phyloP scores from a whole-genome alignment of 768 basidiomycete genomes.

The Filobasidium floriforme region DNA sequence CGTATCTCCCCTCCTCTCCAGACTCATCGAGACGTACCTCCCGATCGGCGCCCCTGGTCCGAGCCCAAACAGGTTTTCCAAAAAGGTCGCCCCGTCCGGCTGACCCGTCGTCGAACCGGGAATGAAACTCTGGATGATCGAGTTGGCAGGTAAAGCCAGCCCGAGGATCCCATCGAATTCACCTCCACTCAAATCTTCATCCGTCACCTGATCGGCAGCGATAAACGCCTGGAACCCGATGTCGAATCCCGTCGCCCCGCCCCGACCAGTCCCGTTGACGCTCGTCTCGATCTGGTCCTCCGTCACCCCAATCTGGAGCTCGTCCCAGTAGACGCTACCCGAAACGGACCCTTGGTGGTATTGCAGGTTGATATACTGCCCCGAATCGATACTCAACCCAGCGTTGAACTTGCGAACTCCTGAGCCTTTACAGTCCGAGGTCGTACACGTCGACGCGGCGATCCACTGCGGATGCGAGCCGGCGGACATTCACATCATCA shows the following conservation, averaged over 20 bases:
- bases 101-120: conserved; percentile 37
- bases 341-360: conserved; percentile 34
- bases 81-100: conserved; percentile 43
- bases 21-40: conserved; percentile 36
- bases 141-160: conserved; percentile 39
- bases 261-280: conserved; percentile 20
- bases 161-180: conserved; percentile 40
- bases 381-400: conserved; percentile 24
- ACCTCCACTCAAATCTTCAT: conserved; percentile 37
- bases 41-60: conserved; percentile 35
- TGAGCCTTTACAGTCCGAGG: conserved; percentile 21
- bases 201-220: conserved; percentile 29
- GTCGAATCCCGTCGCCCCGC: conserved; percentile 27
- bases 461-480: conserved; percentile 36
- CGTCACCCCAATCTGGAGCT: conserved; percentile 31
- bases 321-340: conserved; percentile 42
- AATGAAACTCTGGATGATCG: conserved; percentile 34
- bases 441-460: conserved; percentile 26
- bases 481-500: neutral
- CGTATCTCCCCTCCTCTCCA: conserved; percentile 41
- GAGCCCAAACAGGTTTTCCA: conserved; percentile 42
- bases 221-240: conserved; percentile 43
- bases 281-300: conserved; percentile 13
- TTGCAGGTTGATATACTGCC: conserved; percentile 27
- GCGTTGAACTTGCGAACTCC: conserved; percentile 20